phyloP scores from a whole-genome alignment of 1,139 yeast species.

The Taiozyma sp. region DNA sequence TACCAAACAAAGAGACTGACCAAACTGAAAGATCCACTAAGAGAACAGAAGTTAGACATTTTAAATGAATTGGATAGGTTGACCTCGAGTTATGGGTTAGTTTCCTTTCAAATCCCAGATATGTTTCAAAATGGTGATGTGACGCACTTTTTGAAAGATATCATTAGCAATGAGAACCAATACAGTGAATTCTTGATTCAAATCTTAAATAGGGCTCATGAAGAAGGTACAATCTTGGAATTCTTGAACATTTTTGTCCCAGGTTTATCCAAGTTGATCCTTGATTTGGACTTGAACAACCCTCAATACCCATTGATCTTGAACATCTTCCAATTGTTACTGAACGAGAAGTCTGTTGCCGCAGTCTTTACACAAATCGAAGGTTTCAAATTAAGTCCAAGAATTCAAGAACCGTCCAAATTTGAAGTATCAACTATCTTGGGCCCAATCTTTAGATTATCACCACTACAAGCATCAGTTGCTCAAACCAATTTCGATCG shows the following conservation, averaged over 20 bases:
- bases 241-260: constrained; percentile 55
- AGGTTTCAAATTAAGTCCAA: constrained; percentile 37
- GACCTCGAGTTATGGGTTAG: constrained; percentile 61
- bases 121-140: constrained; percentile 37
- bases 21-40: constrained; percentile 36
- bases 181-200: constrained; percentile 53
- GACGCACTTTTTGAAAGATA: constrained; percentile 24
- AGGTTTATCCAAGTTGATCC: constrained; percentile 27
- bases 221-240: constrained; percentile 61
- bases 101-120: constrained; percentile 65
- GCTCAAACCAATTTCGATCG: constrained; percentile 39
- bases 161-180: constrained; percentile 32
- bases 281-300: constrained; percentile 35
- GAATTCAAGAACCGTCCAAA: constrained; percentile 34
- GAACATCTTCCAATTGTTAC: constrained; percentile 51
- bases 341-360: constrained; percentile 59
- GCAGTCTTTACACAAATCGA: constrained; percentile 50
- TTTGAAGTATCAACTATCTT: constrained; percentile 59
- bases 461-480: constrained; percentile 58
- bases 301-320: constrained; percentile 34
- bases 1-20: constrained; percentile 36
- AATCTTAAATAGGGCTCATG: constrained; percentile 51
- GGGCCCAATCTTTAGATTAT: constrained; percentile 72
- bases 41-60: constrained; percentile 33
- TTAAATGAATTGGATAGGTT: constrained; percentile 48